Base-by-base conservation (phyloP, 1,284 basidiomycete genomes). In the Puccinia brachypodii region DNA sequence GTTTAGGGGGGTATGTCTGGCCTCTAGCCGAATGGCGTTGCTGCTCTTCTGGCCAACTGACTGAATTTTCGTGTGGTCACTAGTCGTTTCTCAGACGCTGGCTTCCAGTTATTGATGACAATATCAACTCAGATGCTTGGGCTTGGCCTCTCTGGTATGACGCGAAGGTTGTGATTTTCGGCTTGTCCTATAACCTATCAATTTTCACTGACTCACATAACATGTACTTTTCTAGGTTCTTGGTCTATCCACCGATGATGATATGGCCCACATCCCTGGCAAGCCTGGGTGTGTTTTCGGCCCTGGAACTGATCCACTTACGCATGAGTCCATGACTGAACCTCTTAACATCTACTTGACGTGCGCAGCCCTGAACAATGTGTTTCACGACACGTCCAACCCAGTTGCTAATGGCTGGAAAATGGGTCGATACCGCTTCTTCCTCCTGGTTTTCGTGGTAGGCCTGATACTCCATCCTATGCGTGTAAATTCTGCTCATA, bases 61-160 rank as follows among this genome's bases (percentile, higher is more conserved):
- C 22, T 76, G 28, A 58, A 47, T 31, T 69, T 8, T 71, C 69
- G 3, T 25, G 22, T 40, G 19, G 22, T 42, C 14, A 9, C 36
- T 25, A 80, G 77, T 28, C 47, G 56, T 6, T 80, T 58, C 58
- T 72, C 77, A 19, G 50, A 56, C 16, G 68, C 71, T 13, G 81
- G 73, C 50, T 82, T 78, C 42, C 53, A 74, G 47, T 84, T 87
- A 50, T 83, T 87, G 1, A 83, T 87, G 44, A 82, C 84, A 3
- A 83, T 90, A 56, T 88, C 88, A 14, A 88, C 88, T 1, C 89
- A 89, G 83, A 85, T 89, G 50, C 86, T 88, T 22, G 89, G 89
- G 0, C 88, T 88, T 83, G 88, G 89, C 9, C 85, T 88, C 2
- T 89, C 89, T n/a, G 89, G 89, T 13, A 84, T 89, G 9, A 83